Percentiles rank a stretch among this genome's conserved stretches.
phyloP scores from a whole-genome alignment of 805 yeast species.

The Yarrowia sp. region DNA sequence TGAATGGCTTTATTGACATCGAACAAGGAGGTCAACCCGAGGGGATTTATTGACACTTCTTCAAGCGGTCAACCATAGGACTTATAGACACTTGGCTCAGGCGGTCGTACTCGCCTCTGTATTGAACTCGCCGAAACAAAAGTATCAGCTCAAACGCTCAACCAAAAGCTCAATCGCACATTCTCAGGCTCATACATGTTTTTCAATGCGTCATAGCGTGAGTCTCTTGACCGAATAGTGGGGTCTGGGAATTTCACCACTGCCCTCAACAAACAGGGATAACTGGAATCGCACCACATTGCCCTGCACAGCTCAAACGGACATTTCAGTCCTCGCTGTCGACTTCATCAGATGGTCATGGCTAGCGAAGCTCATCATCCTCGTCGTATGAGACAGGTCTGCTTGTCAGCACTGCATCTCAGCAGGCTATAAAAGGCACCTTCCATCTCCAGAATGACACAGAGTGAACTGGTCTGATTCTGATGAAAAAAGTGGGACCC shows the following conservation, averaged over 20 bases:
- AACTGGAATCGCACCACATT: not conserved
- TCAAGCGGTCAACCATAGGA: conserved; percentile 4
- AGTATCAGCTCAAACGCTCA: not conserved
- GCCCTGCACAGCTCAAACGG: not conserved
- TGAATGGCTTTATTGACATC: not conserved
- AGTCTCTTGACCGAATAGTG: not conserved
- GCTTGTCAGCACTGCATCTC: conserved; percentile 12
- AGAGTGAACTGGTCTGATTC: conserved; percentile 14
- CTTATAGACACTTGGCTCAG: conserved; percentile 4
- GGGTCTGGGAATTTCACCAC: not conserved
- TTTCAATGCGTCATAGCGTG: conserved; percentile 1
- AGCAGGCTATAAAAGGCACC: conserved; percentile 6
- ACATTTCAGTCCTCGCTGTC: not conserved
- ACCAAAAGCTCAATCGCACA: not conserved
- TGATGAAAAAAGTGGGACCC: conserved; percentile 1
- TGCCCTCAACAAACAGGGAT: too few species aligned
- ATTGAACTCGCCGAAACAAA: conserved; percentile 1
- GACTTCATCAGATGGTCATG: too few species aligned
- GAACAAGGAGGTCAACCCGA: not conserved
- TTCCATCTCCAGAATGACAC: conserved; percentile 11
- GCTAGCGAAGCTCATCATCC: not conserved
- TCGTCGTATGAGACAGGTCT: conserved; percentile 10
- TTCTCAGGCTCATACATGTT: not conserved
- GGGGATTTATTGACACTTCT: conserved; percentile 7
- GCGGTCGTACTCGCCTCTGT: not conserved